Base-by-base conservation (phyloP, 257 asterid genomes). In the Voacanga thouarsii region DNA sequence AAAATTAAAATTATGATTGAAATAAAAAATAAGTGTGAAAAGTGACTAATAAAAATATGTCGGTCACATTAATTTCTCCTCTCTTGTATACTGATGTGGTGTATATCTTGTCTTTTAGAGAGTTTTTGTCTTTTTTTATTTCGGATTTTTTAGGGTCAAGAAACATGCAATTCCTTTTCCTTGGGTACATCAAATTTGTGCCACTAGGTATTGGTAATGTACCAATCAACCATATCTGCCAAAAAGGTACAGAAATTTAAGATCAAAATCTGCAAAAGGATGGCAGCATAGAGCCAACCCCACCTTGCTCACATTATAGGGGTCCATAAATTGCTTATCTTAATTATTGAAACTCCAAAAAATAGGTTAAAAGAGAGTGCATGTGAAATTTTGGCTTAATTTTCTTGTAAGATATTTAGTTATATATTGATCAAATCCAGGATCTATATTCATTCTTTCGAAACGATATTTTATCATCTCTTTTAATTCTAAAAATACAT, bases 21-120 rank as follows among this genome's bases (percentile, higher is more conserved):
- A 53, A 53, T 53, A 53, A 53, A 53, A 53, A 53, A n/a, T 53
- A 3, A 53, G 5, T 15, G 5, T 16, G 16, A 5, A 53, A 53
- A 53, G 59, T n/a, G 59, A 53, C 59, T 16, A 53, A 53, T 53
- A 16, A 6, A 53, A 14, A 15, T 53, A 53, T 53, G 59, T 15
- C 23, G 1, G 16, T 18, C 59, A 53, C 16, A 0, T 53, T 53
- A 53, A 53, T 53, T 53, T 53, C 59, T 53, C 59, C 23, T 53
- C 23, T n/a, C 33, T 23, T 8, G 7, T 23, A 33, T 44, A 49
- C 69, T 67, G 60, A 56, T 81, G 15, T 81, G 70, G 72, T 82
- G 21, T 70, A 82, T 84, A 84, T 84, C 84, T 81, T 82, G 80
- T 85, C 83, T 83, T 78, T 81, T 79, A 70, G 75, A 79, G 71